These are phyloP conservation scores for Cercospora zeae-maydis DNA, from an alignment of 2,329 filamentous ascomycete genomes.

Conservation along the genomic window DNA sequence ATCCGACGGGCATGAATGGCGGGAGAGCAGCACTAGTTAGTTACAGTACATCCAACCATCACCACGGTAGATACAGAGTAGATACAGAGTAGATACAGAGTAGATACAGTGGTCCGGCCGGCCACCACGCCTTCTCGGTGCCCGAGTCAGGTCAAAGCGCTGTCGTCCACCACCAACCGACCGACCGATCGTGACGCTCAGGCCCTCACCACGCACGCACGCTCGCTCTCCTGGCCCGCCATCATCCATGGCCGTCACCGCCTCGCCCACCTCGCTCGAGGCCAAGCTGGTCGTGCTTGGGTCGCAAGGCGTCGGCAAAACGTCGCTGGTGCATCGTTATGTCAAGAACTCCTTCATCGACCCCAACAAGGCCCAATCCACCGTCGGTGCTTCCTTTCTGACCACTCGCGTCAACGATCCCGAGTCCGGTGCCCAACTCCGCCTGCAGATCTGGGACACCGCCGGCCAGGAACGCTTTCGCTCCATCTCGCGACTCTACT, in stretches of 20 bases:
- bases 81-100: background rate
- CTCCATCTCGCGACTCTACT: constrained; percentile 91
- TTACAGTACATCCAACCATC: too few relatives aligned
- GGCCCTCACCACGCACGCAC: background rate
- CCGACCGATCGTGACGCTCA: background rate
- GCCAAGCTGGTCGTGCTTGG: constrained; percentile 79
- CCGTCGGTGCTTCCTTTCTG: constrained; percentile 54
- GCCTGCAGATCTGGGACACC: constrained; percentile 96
- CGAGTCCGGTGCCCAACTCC: constrained; percentile 79
- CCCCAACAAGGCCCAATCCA: constrained; percentile 44
- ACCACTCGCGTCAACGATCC: constrained; percentile 68
- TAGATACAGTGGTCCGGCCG: background rate
- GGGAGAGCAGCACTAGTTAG: background rate
- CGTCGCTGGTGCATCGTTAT: constrained; percentile 71
- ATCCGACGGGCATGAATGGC: background rate
- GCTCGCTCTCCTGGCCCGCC: background rate
- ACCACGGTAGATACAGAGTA: background rate
- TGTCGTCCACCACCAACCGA: too few relatives aligned
- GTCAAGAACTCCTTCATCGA: constrained; percentile 69
- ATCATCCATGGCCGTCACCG: constrained; percentile 14
- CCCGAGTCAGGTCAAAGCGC: background rate
- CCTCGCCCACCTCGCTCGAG: constrained; percentile 57
- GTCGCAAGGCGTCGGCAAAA: constrained; percentile 76
- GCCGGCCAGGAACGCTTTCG: constrained; percentile 94
- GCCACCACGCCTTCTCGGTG: background rate